Base-by-base conservation (phyloP, 306 rosid species). In the Trifolium repens region DNA sequence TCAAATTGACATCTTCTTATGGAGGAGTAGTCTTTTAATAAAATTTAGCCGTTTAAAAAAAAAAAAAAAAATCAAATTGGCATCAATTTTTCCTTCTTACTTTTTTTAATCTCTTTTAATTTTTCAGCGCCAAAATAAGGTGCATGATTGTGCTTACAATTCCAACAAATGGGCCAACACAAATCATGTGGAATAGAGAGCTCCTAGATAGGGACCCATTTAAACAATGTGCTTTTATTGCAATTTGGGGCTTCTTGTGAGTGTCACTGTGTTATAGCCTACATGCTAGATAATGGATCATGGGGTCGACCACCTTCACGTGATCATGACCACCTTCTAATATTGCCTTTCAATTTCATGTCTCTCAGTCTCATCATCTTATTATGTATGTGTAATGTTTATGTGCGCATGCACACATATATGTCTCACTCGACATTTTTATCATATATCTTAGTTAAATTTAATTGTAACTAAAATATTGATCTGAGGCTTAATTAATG, bases 241-340 rank as follows among this genome's bases (percentile, higher is more conserved):
- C 59, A 17, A 74, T 32, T 43, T 63, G 71, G 83, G 67, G 40
- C 4, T 66, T 49, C 83, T 15, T 78, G 77, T 63, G 80, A 73
- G n/a, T 61, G 15, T 15, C 27, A 40, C 32, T 54, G 47, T 72
- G 79, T 40, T 46, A 66, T 50, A 27, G 7, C 61, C 15, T 55
- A 64, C 9, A 50, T 47, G 67, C 3, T 55, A 43, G n/a, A 68
- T 50, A 32, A 44, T 78, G 61, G 10, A 27, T 44, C 14, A 46
- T 74, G 82, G 82, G 82, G 83, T 81, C 82, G 80, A 81, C 84
- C 85, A 78, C 62, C 65, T 79, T 88, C 91, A 88, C 89, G 80
- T 86, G 93, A 84, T 15, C 88, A 88, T 86, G 93, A 84, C 17
- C 89, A 88, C 89, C 74, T 86, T 59, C 63, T 85, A 27, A 78